A percentile compares a stretch with the other conserved stretches of the same genome.
Evolutionary conservation across 805 yeast species (phyloP).

Genomic region (Suhomyces pyralidae): DNA sequence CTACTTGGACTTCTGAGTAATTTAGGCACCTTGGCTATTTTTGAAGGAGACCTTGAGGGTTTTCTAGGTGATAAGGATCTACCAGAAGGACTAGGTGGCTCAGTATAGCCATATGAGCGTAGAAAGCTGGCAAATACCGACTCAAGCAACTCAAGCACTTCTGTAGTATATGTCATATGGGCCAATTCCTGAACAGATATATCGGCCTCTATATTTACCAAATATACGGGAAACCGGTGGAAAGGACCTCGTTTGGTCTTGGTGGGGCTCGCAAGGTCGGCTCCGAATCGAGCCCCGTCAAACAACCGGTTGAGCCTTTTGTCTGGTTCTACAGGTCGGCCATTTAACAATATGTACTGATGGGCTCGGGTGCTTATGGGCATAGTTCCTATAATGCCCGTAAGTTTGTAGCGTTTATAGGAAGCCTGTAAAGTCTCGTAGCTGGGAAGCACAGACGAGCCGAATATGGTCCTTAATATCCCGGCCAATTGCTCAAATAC

Average conservation of each 20-base stretch:
- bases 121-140: slow-evolving; percentile 20
- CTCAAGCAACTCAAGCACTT: slow-evolving; percentile 23
- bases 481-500: neutral
- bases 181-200: slow-evolving; percentile 30
- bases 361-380: slow-evolving; percentile 33
- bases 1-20: too few relatives aligned
- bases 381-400: slow-evolving; percentile 38
- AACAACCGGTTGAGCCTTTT: slow-evolving; percentile 24
- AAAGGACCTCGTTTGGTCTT: slow-evolving; percentile 26
- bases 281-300: slow-evolving; percentile 15
- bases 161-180: slow-evolving; percentile 37
- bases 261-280: neutral
- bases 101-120: neutral
- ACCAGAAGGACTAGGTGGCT: neutral
- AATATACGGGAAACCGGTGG: slow-evolving; percentile 35
- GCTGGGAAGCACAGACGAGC: slow-evolving; percentile 16
- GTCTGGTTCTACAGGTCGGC: slow-evolving; percentile 22
- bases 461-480: slow-evolving; percentile 24
- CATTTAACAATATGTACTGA: slow-evolving; percentile 49
- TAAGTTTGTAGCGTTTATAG: slow-evolving; percentile 22
- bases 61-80: too few relatives aligned
- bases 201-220: slow-evolving; percentile 29
- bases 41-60: neutral
- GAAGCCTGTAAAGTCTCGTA: slow-evolving; percentile 25
- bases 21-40: too few relatives aligned